Percentiles rank a stretch among this genome's conserved stretches.
phyloP scores from a whole-genome alignment of 192 early-diverging fungal species.

The Powellomyces hirtus region DNA sequence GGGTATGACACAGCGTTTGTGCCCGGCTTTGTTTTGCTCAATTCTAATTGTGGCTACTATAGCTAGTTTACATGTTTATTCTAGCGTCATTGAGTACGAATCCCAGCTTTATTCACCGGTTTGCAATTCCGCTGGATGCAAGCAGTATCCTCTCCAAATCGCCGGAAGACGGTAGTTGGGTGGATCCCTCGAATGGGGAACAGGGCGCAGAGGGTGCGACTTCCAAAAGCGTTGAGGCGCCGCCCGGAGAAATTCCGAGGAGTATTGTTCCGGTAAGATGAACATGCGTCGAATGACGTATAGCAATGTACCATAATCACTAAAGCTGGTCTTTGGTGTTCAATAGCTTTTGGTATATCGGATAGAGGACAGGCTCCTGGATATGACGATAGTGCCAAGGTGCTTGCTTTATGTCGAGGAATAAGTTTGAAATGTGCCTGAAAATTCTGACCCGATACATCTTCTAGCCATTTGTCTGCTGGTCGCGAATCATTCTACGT shows the following conservation, averaged over 20 bases:
- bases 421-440: background rate
- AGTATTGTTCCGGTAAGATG: too few species aligned
- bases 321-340: too few species aligned
- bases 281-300: too few species aligned
- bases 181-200: too few species aligned
- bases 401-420: background rate
- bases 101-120: conserved; percentile 25
- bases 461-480: conserved; percentile 36
- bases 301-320: too few species aligned
- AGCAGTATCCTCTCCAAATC: background rate
- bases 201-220: too few species aligned
- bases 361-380: conserved; percentile 37
- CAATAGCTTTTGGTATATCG: conserved; percentile 29
- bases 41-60: too few species aligned
- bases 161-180: background rate
- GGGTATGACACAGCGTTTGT: background rate
- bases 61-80: background rate
- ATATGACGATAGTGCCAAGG: conserved; percentile 36
- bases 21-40: too few species aligned
- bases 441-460: background rate
- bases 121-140: conserved; percentile 31
- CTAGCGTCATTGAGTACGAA: background rate
- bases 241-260: too few species aligned
- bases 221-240: too few species aligned
- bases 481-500: conserved; percentile 40